A percentile compares a stretch with the other conserved stretches of the same genome.
Evolutionary conservation across 345 rosid genomes (phyloP).

Genomic region (Moricandia moricandioides): DNA sequence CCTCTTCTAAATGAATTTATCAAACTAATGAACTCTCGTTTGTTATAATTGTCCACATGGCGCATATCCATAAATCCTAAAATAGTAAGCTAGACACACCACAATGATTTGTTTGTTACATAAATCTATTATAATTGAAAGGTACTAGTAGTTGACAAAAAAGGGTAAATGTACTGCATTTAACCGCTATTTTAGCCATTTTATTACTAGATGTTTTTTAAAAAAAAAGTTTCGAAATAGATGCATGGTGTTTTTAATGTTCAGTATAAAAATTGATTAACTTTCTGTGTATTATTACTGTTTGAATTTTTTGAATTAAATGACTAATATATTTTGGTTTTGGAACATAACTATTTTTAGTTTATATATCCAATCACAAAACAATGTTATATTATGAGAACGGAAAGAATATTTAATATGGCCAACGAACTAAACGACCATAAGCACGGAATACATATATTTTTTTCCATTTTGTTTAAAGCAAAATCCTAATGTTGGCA

Average conservation of each 20-base stretch:
- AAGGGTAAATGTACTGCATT: neutral
- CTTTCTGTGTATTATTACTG: neutral
- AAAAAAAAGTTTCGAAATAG: no score
- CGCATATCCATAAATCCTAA: neutral
- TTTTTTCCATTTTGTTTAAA: neutral
- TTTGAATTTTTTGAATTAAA: no score
- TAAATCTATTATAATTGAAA: neutral
- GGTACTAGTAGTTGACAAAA: neutral
- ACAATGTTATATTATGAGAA: neutral
- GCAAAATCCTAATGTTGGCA: slow-evolving; percentile 25
- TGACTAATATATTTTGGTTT: no score
- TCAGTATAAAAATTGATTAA: neutral
- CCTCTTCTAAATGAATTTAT: neutral
- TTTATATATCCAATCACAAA: no score
- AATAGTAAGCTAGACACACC: slow-evolving; percentile 6
- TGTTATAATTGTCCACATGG: neutral
- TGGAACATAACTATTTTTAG: no score
- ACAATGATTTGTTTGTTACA: neutral
- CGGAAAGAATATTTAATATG: neutral
- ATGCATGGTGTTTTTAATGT: neutral
- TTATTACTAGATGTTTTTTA: neutral
- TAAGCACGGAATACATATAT: neutral
- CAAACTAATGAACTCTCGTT: neutral
- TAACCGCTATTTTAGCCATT: neutral
- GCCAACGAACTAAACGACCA: slow-evolving; percentile 30